These are phyloP conservation scores for Candida qinlingensis DNA, from an alignment of 805 yeast species.

Conservation along the genomic window DNA sequence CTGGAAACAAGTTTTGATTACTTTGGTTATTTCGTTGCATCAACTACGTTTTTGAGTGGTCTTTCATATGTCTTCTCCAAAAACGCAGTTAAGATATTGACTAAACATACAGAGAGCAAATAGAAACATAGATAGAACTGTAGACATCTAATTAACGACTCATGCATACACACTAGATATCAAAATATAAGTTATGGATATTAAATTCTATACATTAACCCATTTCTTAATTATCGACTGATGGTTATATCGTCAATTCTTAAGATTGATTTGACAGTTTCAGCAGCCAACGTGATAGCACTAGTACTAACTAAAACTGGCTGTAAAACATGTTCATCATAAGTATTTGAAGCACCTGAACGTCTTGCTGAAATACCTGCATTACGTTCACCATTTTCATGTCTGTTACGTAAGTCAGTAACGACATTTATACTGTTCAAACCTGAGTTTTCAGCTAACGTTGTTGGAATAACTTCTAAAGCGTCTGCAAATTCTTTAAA, in stretches of 20 bases:
- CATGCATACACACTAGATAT: conserved; percentile 26
- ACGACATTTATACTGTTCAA: conserved; percentile 90
- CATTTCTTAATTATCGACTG: conserved; percentile 48
- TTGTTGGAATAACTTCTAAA: conserved; percentile 89
- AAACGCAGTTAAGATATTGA: conserved; percentile 57
- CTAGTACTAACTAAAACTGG: conserved; percentile 94
- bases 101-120: conserved; percentile 5
- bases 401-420: conserved; percentile 83
- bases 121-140: background rate
- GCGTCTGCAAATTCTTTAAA: conserved; percentile 70
- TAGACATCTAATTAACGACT: background rate
- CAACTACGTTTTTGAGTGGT: conserved; percentile 77
- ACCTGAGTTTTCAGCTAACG: conserved; percentile 96
- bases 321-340: conserved; percentile 90
- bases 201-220: background rate
- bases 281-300: conserved; percentile 92
- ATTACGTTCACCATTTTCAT: conserved; percentile 82
- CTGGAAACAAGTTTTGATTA: conserved; percentile 25
- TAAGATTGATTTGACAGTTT: conserved; percentile 90
- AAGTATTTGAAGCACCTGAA: conserved; percentile 87
- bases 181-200: conserved; percentile 36
- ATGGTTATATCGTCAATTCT: conserved; percentile 97
- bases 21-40: conserved; percentile 51
- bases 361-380: conserved; percentile 97
- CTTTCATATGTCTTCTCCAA: conserved; percentile 67